Evolutionary conservation across 1,284 basidiomycete species (phyloP).

Genomic region (Heimioporus punctisporus): DNA sequence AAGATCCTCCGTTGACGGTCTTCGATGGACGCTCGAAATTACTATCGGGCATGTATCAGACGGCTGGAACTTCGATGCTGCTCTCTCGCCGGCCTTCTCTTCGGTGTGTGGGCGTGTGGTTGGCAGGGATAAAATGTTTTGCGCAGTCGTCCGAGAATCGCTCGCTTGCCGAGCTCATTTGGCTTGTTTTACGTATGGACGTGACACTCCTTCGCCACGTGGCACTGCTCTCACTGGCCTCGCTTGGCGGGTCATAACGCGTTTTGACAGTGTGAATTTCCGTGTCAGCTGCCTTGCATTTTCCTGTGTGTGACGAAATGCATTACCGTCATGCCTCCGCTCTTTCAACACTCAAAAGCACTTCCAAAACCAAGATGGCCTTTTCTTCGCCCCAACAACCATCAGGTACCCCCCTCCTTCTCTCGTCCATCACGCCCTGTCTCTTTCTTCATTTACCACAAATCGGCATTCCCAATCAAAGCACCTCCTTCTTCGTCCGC

Average conservation of each 20-base stretch:
- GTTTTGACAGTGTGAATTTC: slow-evolving; percentile 31
- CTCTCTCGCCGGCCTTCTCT: slow-evolving; percentile 13
- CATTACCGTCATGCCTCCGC: slow-evolving; percentile 25
- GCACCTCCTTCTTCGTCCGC: slow-evolving; percentile 13
- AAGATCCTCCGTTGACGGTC: slow-evolving; percentile 20
- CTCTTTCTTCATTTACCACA: slow-evolving; percentile 17
- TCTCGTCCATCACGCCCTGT: slow-evolving; percentile 16
- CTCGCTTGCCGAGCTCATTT: background rate
- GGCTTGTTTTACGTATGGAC: slow-evolving; percentile 14
- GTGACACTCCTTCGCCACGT: slow-evolving; percentile 19
- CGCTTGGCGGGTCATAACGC: slow-evolving; percentile 9
- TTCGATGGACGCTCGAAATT: slow-evolving; percentile 21
- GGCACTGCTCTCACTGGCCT: slow-evolving; percentile 7
- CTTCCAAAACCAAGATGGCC: background rate
- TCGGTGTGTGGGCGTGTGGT: background rate
- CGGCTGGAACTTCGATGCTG: slow-evolving; percentile 18
- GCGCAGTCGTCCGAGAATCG: slow-evolving; percentile 1
- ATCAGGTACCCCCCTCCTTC: slow-evolving; percentile 27
- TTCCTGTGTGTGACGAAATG: slow-evolving; percentile 32
- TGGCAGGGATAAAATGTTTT: background rate
- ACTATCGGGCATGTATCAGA: slow-evolving; percentile 22
- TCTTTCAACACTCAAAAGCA: slow-evolving; percentile 25
- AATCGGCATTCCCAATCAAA: slow-evolving; percentile 19
- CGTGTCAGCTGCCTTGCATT: slow-evolving; percentile 15
- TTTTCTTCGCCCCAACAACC: slow-evolving; percentile 1